phyloP scores from a whole-genome alignment of 768 basidiomycete genomes.

The Tricholoma matsutake region DNA sequence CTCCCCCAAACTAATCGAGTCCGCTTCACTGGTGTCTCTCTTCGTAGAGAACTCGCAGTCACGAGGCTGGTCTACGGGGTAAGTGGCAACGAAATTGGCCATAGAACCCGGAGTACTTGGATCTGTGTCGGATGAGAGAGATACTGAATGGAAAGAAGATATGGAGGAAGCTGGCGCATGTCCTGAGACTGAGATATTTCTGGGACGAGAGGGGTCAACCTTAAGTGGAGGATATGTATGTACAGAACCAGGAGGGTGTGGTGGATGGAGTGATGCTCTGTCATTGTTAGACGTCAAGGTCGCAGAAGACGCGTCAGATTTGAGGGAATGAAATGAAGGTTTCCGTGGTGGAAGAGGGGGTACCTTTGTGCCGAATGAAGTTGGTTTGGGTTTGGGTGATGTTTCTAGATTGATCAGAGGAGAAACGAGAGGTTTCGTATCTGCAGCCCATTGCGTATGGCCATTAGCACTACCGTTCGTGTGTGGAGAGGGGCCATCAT shows the following conservation, averaged over 20 bases:
- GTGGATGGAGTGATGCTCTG: conserved; percentile 24
- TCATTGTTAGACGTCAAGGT: conserved; percentile 17
- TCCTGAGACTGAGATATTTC: conserved; percentile 29
- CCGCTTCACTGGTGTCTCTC: conserved; percentile 36
- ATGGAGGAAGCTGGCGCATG: conserved; percentile 69
- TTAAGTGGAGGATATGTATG: conserved; percentile 54
- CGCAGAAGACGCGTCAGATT: conserved; percentile 36
- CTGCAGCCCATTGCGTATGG: conserved; percentile 23
- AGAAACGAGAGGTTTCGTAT: conserved; percentile 15
- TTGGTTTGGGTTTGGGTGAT: conserved; percentile 35
- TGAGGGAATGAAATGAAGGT: conserved; percentile 49
- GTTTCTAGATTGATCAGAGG: conserved; percentile 60
- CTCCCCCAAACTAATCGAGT: conserved; percentile 59
- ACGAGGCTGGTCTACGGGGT: conserved; percentile 41
- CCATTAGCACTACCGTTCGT: conserved; percentile 8
- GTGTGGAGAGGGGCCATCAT: conserved; percentile 45
- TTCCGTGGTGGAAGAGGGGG: conserved; percentile 71
- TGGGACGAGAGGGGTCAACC: conserved; percentile 32
- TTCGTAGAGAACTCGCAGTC: conserved; percentile 16
- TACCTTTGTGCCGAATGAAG: conserved; percentile 26
- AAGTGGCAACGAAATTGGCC: conserved; percentile 42
- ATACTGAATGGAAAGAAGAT: conserved; percentile 83
- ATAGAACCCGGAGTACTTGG: conserved; percentile 40
- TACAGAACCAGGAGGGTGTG: conserved; percentile 43
- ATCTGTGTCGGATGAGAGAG: conserved; percentile 65